Base-by-base conservation (phyloP, 768 basidiomycete species). In the Suillus paluster region DNA sequence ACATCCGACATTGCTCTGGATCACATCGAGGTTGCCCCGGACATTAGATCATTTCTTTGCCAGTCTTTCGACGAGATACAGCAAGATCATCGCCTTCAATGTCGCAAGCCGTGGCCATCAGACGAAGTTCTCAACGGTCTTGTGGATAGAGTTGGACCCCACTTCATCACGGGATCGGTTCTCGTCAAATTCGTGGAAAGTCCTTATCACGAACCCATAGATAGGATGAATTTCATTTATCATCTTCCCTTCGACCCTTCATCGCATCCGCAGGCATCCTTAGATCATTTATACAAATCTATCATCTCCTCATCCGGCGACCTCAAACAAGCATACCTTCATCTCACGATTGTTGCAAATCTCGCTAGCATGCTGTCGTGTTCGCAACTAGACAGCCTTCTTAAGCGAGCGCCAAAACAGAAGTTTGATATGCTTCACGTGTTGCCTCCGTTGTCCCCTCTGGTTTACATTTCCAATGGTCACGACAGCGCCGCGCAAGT, bases 21-120 rank as follows among this genome's bases (percentile, higher is more conserved):
- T 1, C 23, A 1, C 23, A 39, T 10, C 9, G 36, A 1, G 3
- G 1, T 19, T 3, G 1, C 23, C 39, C 0, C 1, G 10, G 36
- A 55, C 5, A 1, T 55, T 0, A 12, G 17, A 7, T 55, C 0
- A 7, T 55, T 55, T 10, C 36, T 55, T 15, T 6, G 5, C 17
- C 53, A 25, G 19, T 55, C 53, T 39, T 55, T 55, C 6, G 5
- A 55, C 17, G 39, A 38, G 23, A 55, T 19, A 12, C 10, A 55
- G 23, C 25, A 1, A 4, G 36, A 23, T 11, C 53, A 39, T 1
- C 23, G 5, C 7, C 53, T 55, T 7, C 53, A 39, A 12, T 39
- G 23, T 55, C 23, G 3, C 23, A 55, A 39, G 38, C 53, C 53
- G 17, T 55, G 53, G 53, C 53, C 53, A 11, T 34, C 34, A 10